Conservation (phyloP, 345 rosid genomes). For the Gossypium herbaceum region DNA sequence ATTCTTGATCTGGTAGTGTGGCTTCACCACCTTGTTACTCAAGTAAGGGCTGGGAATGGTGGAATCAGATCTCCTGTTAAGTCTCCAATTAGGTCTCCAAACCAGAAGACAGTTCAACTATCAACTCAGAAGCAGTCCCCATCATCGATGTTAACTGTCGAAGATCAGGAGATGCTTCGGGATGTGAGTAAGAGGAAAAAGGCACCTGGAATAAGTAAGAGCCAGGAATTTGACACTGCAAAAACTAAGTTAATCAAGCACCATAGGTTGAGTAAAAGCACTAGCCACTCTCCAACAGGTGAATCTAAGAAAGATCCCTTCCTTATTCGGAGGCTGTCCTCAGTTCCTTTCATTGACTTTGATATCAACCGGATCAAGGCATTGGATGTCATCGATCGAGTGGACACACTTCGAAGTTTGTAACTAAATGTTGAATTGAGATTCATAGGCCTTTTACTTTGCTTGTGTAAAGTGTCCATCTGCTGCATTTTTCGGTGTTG, state of each 20-base stretch:
- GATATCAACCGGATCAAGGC: conserved; percentile 78
- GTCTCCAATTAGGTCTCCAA: conserved; percentile 84
- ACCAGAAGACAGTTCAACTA: conserved; percentile 49
- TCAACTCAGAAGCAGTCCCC: conserved; percentile 33
- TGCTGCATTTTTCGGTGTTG: conserved; percentile 24
- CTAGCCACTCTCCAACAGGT: conserved; percentile 72
- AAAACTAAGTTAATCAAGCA: conserved; percentile 59
- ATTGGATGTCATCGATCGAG: conserved; percentile 84
- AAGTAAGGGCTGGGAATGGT: conserved; percentile 61
- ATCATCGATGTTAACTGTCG: conserved; percentile 53
- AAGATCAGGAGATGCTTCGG: conserved; percentile 93
- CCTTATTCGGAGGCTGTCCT: conserved; percentile 63
- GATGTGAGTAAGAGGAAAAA: conserved; percentile 81
- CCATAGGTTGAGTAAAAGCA: conserved; percentile 89
- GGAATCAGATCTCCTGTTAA: conserved; percentile 76
- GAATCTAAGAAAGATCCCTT: conserved; percentile 58
- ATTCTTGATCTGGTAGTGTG: conserved; percentile 81
- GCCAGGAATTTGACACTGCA: conserved; percentile 83
- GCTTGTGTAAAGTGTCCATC: conserved; percentile 1
- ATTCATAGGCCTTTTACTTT: conserved; percentile 1
- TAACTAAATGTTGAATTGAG: conserved; percentile 17
- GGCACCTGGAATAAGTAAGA: conserved; percentile 89
- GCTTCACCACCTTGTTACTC: conserved; percentile 88
- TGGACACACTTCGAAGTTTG: conserved; percentile 66
- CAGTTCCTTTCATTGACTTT: conserved; percentile 67